Conservation (phyloP, 345 rosid genomes). For the Citrus unshiu region DNA sequence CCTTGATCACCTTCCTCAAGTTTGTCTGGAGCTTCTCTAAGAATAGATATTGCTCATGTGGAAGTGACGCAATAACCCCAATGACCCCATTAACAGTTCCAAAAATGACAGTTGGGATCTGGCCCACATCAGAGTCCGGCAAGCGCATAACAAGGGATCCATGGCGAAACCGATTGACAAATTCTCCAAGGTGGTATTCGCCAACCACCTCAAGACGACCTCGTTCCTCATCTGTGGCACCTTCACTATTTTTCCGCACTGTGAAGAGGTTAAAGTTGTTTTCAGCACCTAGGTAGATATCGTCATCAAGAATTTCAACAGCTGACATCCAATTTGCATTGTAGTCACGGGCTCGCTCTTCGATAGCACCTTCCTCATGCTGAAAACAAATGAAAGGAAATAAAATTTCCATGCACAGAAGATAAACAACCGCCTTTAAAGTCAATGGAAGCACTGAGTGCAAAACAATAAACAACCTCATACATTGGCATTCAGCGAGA, state of each 20-base stretch:
- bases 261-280: constrained; percentile 78
- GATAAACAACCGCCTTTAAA: neutral
- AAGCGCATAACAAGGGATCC: constrained; percentile 92
- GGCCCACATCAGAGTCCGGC: constrained; percentile 88
- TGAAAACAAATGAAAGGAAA: constrained; percentile 24
- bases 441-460: neutral
- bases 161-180: constrained; percentile 82
- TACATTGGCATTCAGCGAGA: neutral
- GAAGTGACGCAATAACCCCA: constrained; percentile 90
- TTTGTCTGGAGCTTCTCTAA: constrained; percentile 77
- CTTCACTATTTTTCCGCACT: constrained; percentile 85
- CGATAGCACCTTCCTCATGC: constrained; percentile 93
- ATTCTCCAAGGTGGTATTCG: constrained; percentile 91
- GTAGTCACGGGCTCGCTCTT: constrained; percentile 84
- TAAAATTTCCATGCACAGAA: neutral
- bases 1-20: constrained; percentile 82
- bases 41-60: constrained; percentile 68
- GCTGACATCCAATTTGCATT: constrained; percentile 95
- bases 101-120: constrained; percentile 82
- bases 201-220: constrained; percentile 86
- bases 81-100: constrained; percentile 87
- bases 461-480: neutral
- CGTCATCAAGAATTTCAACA: constrained; percentile 88
- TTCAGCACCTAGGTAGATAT: constrained; percentile 80
- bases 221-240: constrained; percentile 81